Base-by-base conservation (phyloP, 495 filamentous ascomycete genomes). In the Lichenothelia convexa region DNA sequence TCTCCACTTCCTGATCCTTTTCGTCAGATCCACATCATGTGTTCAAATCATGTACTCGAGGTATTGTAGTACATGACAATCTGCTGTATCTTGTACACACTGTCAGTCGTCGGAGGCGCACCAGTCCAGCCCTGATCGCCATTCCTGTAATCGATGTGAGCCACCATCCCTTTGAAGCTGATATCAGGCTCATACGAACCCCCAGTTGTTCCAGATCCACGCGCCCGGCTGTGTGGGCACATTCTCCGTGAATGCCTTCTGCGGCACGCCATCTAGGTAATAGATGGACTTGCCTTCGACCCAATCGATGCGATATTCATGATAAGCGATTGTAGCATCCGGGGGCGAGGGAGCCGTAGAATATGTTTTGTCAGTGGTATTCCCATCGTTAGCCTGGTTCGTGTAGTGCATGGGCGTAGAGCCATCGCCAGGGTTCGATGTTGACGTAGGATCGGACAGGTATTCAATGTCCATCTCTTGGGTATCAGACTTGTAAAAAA, bases 141-240 rank as follows among this genome's bases (percentile, higher is more conserved):
- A 11, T 50, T 45, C 19, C 44, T 44, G 26, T 18, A 32, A 13
- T 11, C 16, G 13, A 3, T 17, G 5, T 42, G 5, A 40, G 19
- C 27, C 18, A 2, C 39, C 8, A 4, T 11, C 9, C 9, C 24
- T 29, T 29, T 29, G 24, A 29, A 29, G 24, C 9, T 2, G 15
- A 13, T 9, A 13, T 9, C 15, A 9, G 24, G 15, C 9, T n/a
- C 8, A 19, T 6, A 20, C 42, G 35, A 20, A 45, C 43, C 35
- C 41, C 48, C 48, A 51, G 24, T 49, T 45, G 15, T 51, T 51
- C 47, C 47, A 50, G 20, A 49, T 21, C 47, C 47, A 51, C 4
- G 32, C 19, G 4, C 47, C 47, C 5, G 47, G 16, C 1, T 16
- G 23, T n/a, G 44, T 31, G 9, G 48, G 47, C n/a, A 49, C 47